Base-by-base conservation (phyloP, 257 asterid species). In the Solanum medicagineum region DNA sequence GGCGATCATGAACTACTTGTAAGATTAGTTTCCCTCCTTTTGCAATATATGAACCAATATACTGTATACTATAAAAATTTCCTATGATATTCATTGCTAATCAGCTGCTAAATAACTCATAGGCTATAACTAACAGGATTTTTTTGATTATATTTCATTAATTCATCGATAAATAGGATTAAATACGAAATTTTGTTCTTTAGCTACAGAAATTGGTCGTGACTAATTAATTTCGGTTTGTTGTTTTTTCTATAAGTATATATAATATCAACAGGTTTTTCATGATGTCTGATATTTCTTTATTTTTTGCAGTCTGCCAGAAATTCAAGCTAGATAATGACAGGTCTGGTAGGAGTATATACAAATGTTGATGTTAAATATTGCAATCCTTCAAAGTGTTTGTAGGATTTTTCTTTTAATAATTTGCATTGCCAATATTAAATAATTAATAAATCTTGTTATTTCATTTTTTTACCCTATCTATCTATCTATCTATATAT, bases 1-100 rank as follows among this genome's bases (percentile, higher is more conserved):
- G 98, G 97, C 15, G 98, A 96, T 90, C 98, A 95, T 88, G 97
- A 95, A 87, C 88, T 90, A 96, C 91, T 96, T 75, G 94, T 93
- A 87, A 93, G 92, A 85, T 70, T 68, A 53, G 7, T 36, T 10
- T 86, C 32, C 57, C 83, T 62, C 14, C 44, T 22, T 53, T 19
- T 53, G 10, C 14, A 19, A 17, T 20, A 65, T 26, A 70, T 69
- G 53, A 63, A 63, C 40, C 17, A 42, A 68, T 36, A 36, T 4
- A 36, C 42, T 36, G 42, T 36, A 36, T 36, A 36, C 42, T 36
- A 36, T 36, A 36, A 36, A 36, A 36, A 36, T 36, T 62, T 10
- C 3, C 40, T 62, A 24, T 4, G 40, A 24, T 22, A 24, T 66
- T 66, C 63, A 56, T 56, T 1, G 11, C 22, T 56, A 56, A 17